Evolutionary conservation across 2,329 filamentous ascomycete genomes (phyloP).

Genomic region (Teratosphaeria pseudoeucalypti): DNA sequence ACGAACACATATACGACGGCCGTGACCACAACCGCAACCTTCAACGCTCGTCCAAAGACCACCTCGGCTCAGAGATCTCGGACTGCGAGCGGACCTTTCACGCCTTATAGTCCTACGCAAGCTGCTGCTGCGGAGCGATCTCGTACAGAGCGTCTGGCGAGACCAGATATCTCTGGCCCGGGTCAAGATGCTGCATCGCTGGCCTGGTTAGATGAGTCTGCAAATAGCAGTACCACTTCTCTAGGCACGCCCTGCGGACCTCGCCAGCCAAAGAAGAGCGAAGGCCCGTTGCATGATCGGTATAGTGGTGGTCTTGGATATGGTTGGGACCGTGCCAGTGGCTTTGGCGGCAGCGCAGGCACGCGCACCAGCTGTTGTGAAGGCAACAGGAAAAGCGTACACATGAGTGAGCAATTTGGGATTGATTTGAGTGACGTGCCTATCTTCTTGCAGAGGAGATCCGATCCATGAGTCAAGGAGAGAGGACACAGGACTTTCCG

Average conservation of each 20-base stretch:
- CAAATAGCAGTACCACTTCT: constrained; percentile 1
- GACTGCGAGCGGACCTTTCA: constrained; percentile 12
- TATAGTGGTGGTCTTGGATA: constrained; percentile 28
- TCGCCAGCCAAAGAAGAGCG: constrained; percentile 1
- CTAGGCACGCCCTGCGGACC: neutral
- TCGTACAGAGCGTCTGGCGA: constrained; percentile 12
- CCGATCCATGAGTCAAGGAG: neutral
- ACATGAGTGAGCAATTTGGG: constrained; percentile 24
- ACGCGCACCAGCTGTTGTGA: constrained; percentile 17
- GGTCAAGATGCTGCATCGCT: neutral
- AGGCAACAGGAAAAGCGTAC: constrained; percentile 25
- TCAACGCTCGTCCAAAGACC: constrained; percentile 3
- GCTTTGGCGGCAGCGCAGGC: constrained; percentile 28
- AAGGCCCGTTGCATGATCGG: constrained; percentile 18
- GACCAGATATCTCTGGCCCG: neutral
- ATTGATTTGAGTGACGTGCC: constrained; percentile 32
- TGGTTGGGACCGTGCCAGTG: constrained; percentile 25
- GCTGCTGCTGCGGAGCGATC: constrained; percentile 17
- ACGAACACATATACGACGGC: constrained; percentile 4
- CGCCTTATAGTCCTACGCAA: constrained; percentile 15
- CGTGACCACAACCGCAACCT: constrained; percentile 1
- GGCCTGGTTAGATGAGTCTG: neutral
- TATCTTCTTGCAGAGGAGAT: constrained; percentile 23
- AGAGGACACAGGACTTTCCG: neutral
- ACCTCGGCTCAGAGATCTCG: constrained; percentile 7